Percentiles rank a stretch among this genome's conserved stretches.
phyloP scores from a whole-genome alignment of 2,329 filamentous ascomycete species.

The Colletotrichum endophyticum region DNA sequence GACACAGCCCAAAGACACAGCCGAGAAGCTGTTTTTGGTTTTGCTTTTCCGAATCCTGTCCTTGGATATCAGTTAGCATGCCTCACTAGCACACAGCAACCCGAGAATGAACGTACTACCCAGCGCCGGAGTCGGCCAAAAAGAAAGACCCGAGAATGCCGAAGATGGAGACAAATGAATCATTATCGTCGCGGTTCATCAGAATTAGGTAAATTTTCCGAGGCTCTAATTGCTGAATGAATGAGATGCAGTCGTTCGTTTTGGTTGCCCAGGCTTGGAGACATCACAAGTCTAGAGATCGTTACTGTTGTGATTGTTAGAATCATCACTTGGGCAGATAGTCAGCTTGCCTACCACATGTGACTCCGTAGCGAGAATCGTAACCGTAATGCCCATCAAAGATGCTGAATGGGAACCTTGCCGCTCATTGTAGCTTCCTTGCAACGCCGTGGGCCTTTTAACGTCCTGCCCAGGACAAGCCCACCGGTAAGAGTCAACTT shows the following conservation, averaged over 20 bases:
- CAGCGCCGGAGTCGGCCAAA: background rate
- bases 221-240: background rate
- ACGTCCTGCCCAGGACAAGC: slow-evolving; percentile 37
- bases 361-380: background rate
- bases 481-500: background rate
- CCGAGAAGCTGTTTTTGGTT: background rate
- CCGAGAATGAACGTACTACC: background rate
- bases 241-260: background rate
- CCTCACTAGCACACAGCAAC: background rate
- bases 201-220: background rate
- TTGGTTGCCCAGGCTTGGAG: background rate
- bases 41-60: background rate
- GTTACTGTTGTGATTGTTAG: background rate
- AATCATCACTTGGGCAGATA: background rate
- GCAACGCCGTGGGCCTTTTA: slow-evolving; percentile 32
- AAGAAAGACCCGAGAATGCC: background rate
- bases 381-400: background rate
- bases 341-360: background rate
- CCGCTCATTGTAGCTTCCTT: slow-evolving; percentile 3
- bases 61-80: background rate
- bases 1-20: background rate
- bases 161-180: background rate
- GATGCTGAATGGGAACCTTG: background rate
- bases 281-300: slow-evolving; percentile 1
- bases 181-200: background rate